A percentile compares a stretch with the other conserved stretches of the same genome.
Evolutionary conservation across 208 protist genomes (phyloP).

Genomic region (Acanthamoeba culbertsoni): DNA sequence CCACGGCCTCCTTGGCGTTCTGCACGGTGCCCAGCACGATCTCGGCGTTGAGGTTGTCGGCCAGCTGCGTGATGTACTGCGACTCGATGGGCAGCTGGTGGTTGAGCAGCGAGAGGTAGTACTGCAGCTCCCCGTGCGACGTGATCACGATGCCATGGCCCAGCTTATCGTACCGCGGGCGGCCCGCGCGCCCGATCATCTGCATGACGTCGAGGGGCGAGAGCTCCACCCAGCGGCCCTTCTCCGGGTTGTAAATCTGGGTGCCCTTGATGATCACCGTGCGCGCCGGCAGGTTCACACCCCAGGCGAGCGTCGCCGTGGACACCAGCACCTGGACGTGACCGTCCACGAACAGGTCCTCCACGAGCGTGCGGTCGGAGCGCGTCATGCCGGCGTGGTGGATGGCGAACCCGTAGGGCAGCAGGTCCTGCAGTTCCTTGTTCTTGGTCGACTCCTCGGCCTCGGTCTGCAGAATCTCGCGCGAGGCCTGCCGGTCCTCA

Average conservation of each 20-base stretch:
- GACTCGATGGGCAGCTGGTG: constrained; percentile 96
- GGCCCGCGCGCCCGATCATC: constrained; percentile 96
- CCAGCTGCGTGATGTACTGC: constrained; percentile 86
- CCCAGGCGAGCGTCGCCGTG: constrained; percentile 99
- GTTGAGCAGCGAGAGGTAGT: constrained; percentile 95
- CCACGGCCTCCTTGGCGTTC: constrained; percentile 93
- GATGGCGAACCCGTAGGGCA: constrained; percentile 90
- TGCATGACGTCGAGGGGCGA: constrained; percentile 99
- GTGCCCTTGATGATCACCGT: constrained; percentile 98
- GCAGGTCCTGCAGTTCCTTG: constrained; percentile 89
- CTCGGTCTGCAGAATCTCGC: not conserved
- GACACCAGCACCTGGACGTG: constrained; percentile 95
- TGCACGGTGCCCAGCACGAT: constrained; percentile 95
- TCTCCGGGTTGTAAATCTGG: constrained; percentile 89
- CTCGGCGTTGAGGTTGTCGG: constrained; percentile 99
- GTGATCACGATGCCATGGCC: constrained; percentile 98
- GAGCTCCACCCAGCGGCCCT: constrained; percentile 93
- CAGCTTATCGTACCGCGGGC: constrained; percentile 97
- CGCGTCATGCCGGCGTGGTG: constrained; percentile 97
- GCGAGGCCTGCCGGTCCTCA: not conserved
- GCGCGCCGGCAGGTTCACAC: constrained; percentile 99
- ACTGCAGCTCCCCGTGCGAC: constrained; percentile 92
- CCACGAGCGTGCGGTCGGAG: constrained; percentile 93
- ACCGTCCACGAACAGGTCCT: constrained; percentile 94
- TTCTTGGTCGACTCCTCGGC: constrained; percentile 81